These are phyloP conservation scores for Candida sp. DNA, from an alignment of 1,139 yeast genomes.

Conservation along the genomic window DNA sequence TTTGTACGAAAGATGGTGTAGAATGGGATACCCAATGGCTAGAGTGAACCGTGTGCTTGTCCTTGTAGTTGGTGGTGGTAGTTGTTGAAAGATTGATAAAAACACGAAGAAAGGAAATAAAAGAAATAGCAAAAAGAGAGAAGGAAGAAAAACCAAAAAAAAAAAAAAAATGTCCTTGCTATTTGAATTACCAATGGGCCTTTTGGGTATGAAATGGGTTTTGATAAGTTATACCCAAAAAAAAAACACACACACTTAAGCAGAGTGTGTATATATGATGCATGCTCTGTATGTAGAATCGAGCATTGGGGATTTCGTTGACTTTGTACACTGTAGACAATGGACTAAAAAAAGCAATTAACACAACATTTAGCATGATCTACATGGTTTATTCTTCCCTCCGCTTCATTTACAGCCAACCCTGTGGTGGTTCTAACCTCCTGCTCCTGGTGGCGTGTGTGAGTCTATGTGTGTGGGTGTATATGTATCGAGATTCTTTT, in stretches of 20 bases:
- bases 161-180: neutral
- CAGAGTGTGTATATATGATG: no score
- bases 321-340: no score
- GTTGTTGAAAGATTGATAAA: neutral
- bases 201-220: neutral
- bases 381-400: neutral
- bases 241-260: no score
- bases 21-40: neutral
- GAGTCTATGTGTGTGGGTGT: neutral
- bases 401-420: neutral
- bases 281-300: no score
- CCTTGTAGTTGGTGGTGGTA: neutral
- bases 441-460: neutral
- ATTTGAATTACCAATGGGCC: neutral
- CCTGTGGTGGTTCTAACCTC: no score
- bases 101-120: neutral
- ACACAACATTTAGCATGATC: neutral
- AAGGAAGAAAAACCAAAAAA: neutral
- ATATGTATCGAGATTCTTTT: neutral
- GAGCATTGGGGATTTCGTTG: no score
- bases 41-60: neutral
- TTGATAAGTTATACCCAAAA: neutral
- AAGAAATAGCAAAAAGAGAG: neutral
- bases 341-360: neutral
- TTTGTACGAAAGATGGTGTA: neutral